Base-by-base conservation (phyloP, 1,284 basidiomycete species). In the Grifola frondosa region DNA sequence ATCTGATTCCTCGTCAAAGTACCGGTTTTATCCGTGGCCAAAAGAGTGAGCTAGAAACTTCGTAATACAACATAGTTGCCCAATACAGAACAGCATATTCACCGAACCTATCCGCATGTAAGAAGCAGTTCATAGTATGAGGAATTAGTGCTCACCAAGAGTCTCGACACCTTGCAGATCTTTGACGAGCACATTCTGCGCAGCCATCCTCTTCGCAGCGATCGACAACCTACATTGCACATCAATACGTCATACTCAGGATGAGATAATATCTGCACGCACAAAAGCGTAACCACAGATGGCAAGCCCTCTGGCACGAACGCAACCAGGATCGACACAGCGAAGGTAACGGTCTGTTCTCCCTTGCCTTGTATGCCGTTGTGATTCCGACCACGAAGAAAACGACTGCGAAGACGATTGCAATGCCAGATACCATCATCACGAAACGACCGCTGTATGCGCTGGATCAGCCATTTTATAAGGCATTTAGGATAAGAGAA, bases 1-100 rank as follows among this genome's bases (percentile, higher is more conserved):
- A 86, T 86, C 56, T 84, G 80, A 60, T 87, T 87, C 34, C 79
- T 66, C 10, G 85, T 88, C 36, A 88, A 65, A 8, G 85, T 88
- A 8, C 84, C 85, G 1, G 84, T 88, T 64, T 88, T 88, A 60
- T 88, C 84, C 5, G 84, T 85, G 15, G 82, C 82, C 16, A 87
- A 65, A 17, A 86, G 70, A 1, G 81, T 84, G 37, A 84, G 62
- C 75, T 78, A 17, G 4, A 20, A n/a, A n/a, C n/a, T n/a, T n/a
- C n/a, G n/a, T n/a, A n/a, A n/a, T n/a, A n/a, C n/a, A n/a, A n/a
- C n/a, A n/a, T n/a, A 26, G 24, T 24, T 31, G 17, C 24, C n/a
- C n/a, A 13, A 21, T 19, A 15, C 9, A 37, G 22, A n/a, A 8
- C 30, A 42, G 33, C 41, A 28, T 33, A 54, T 39, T 58, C 54